Evolutionary conservation across 2,329 filamentous ascomycete species (phyloP).

Genomic region (Pseudogymnoascus pannorum): DNA sequence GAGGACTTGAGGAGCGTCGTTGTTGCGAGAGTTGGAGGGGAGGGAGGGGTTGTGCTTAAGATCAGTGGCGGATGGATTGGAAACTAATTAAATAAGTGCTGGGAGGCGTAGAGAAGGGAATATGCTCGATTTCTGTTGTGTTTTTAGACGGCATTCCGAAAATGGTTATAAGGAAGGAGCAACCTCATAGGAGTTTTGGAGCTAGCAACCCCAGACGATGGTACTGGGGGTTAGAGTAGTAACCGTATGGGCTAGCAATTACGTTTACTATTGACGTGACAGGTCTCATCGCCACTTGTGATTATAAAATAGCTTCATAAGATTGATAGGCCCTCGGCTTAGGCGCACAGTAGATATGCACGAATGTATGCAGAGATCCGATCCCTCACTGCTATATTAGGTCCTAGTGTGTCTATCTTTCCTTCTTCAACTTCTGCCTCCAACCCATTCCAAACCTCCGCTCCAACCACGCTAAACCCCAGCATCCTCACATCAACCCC

Average conservation of each 20-base stretch:
- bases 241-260: background rate
- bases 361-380: no score
- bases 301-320: background rate
- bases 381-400: no score
- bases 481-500: background rate
- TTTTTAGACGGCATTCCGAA: background rate
- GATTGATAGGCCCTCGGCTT: background rate
- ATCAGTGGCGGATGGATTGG: conserved; percentile 20
- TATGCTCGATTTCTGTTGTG: background rate
- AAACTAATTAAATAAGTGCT: background rate
- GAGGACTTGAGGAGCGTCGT: conserved; percentile 56
- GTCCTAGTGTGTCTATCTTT: no score
- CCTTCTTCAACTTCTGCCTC: background rate
- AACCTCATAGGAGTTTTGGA: background rate
- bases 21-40: conserved; percentile 36
- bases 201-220: background rate
- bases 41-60: conserved; percentile 25
- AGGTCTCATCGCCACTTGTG: background rate
- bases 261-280: background rate
- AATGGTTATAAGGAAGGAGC: background rate
- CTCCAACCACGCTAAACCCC: background rate
- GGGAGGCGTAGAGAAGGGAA: background rate
- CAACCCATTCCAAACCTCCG: conserved; percentile 11
- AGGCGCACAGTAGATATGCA: no score
- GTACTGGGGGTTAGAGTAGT: background rate